Base-by-base conservation (phyloP, 768 basidiomycete genomes). In the Suillus paluster region DNA sequence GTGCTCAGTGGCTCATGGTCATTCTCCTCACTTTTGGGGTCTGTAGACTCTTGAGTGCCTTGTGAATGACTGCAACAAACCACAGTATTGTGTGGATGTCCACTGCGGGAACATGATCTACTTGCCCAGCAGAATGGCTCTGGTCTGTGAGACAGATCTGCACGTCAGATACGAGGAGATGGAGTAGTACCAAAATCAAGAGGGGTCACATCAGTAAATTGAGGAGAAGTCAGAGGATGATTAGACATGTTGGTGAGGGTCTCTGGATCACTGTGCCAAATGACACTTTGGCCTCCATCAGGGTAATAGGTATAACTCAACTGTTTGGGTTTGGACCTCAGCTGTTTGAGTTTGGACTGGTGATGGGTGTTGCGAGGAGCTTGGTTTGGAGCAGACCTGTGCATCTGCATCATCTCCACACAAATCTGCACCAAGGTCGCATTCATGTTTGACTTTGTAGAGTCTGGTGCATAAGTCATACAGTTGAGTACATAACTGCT, bases 401-500 rank as follows among this genome's bases (percentile, higher is more conserved):
- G n/a, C n/a, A n/a, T n/a, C n/a, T 48, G 19, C 48, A 39, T 12
- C 62, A 66, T 66, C 17, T 63, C 55, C 19, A 70, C 58, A 52
- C 66, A 48, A 57, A 64, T 54, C 53, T 70, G 64, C 2, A n/a
- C 63, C 55, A 11, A 15, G 58, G 60, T 75, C 68, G 23, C 38
- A 62, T 5, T 21, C 61, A 12, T 57, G 63, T 34, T 66, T 58
- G 19, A 63, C 45, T 4, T 56, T 9, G 5, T 42, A 42, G 8
- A 42, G 41, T 42, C 41, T 42, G 17, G 41, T 42, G 2, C 14
- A 19, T 14, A 42, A 42, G 19, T 42, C 49, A 30, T 56, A 54
- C 39, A 73, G 57, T 12, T 66, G 49, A 21, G 61, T 58, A 27
- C 65, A 66, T 12, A 75, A 67, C 23, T 52, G 55, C 17, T 74